A percentile compares a stretch with the other conserved stretches of the same genome.
These are phyloP conservation scores for Clausena lansium DNA, from an alignment of 345 rosid genomes.

Conservation along the genomic window DNA sequence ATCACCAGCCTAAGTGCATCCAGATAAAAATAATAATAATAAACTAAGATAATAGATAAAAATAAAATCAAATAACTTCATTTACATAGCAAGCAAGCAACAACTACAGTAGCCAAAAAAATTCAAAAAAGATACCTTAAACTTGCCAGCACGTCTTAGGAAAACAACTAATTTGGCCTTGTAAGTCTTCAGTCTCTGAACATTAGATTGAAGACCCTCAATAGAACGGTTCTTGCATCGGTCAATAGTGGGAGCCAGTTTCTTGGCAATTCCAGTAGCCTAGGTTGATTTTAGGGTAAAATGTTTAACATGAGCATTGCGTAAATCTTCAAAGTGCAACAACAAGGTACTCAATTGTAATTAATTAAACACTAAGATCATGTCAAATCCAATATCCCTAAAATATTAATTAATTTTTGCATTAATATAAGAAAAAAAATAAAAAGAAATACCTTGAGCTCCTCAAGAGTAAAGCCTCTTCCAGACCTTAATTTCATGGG, in stretches of 20 bases:
- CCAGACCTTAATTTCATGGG: conserved; percentile 92
- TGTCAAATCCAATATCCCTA: no score
- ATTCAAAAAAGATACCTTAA: conserved; percentile 41
- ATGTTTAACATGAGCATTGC: no score
- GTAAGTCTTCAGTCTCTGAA: conserved; percentile 85
- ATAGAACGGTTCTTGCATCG: conserved; percentile 71
- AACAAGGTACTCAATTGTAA: no score
- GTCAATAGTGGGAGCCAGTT: conserved; percentile 73
- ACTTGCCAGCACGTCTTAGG: conserved; percentile 60
- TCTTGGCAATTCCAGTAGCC: conserved; percentile 89
- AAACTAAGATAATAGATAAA: no score
- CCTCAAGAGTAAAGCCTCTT: conserved; percentile 83
- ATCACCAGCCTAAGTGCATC: conserved; percentile 65
- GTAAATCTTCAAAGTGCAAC: no score
- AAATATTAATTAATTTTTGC: no score
- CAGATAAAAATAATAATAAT: no score
- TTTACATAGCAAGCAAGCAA: no score
- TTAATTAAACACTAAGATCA: no score
- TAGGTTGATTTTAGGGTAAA: not conserved
- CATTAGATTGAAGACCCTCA: conserved; percentile 79
- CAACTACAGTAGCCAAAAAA: no score
- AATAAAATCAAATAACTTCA: no score
- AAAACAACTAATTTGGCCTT: conserved; percentile 81
- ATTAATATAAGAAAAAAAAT: no score
- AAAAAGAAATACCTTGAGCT: conserved; percentile 62